Base-by-base conservation (phyloP, 148 eudicot genomes). In the Rhododendron henanense region DNA sequence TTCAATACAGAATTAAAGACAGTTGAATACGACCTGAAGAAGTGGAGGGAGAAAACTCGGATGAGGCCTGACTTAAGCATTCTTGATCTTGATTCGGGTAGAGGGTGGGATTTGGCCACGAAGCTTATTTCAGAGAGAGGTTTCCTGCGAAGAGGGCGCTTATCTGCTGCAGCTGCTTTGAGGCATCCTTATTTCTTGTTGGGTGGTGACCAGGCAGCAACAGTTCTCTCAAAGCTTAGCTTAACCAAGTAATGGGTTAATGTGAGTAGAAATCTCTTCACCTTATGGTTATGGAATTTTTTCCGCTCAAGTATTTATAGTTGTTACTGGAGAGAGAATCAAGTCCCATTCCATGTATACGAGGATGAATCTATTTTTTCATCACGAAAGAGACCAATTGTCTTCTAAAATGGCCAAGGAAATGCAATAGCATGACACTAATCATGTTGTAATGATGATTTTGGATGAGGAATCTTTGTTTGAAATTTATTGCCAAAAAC, bases 101-200 rank as follows among this genome's bases (percentile, higher is more conserved):
- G 98, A 87, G 99, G 99, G 37, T 96, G 99, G 99, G 97, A 96
- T 88, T 90, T 96, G 73, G 99, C 90, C 33, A 95, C 98, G 1
- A 94, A 93, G 89, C 99, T 96, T 83, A 87, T 96, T 67, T 93
- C 99, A n/a, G 94, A 95, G 90, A 91, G 99, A 81, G 97, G 99
- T 6, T 90, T 57, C 63, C 91, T 92, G 8, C 87, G 93, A 85
- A 91, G 94, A 83, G 98, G 97, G 14, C 93, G 99, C 83, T 90
- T 96, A 87, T 96, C 99, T n/a, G 99, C 99, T 86, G 89, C 97
- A 25, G 94, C 98, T 88, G 97, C 99, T 85, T 90, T 96, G 39
- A 93, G 98, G 86, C 99, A 96, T 91, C 98, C 99, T 33, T 96
- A 96, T 90, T 96, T 96, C 88, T 91, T 95, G 87, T 92, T 96